Evolutionary conservation across 345 rosid genomes (phyloP).

Genomic region (Cochlearia excelsa): DNA sequence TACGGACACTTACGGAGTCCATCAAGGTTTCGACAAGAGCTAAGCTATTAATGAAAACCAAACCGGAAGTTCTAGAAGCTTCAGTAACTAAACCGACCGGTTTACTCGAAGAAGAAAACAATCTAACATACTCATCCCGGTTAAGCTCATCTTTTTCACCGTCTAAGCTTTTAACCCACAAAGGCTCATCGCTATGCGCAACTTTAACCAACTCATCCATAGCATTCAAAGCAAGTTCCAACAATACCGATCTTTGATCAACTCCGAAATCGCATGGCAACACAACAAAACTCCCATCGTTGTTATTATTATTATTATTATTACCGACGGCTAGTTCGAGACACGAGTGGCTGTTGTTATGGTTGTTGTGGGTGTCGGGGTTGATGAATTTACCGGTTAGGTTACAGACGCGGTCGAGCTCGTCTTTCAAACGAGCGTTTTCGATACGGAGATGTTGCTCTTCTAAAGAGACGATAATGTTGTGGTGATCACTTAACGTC

Average conservation of each 20-base stretch:
- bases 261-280: conserved; percentile 47
- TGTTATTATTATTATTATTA: conserved; percentile 30
- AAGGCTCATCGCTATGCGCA: conserved; percentile 47
- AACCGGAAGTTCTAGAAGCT: conserved; percentile 54
- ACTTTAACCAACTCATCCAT: conserved; percentile 68
- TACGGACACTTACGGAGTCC: conserved; percentile 52
- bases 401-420: conserved; percentile 80
- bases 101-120: conserved; percentile 45
- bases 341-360: conserved; percentile 45
- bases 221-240: conserved; percentile 72
- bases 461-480: conserved; percentile 50
- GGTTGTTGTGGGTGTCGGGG: conserved; percentile 53
- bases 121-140: conserved; percentile 57
- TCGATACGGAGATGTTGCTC: conserved; percentile 93
- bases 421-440: conserved; percentile 85
- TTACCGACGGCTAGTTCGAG: conserved; percentile 79
- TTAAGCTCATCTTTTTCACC: conserved; percentile 57
- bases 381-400: conserved; percentile 69
- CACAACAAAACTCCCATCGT: conserved; percentile 24
- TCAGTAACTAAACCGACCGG: conserved; percentile 45
- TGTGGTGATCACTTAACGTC: conserved; percentile 52
- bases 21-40: conserved; percentile 66
- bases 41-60: conserved; percentile 51
- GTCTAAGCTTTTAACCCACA: conserved; percentile 60
- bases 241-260: conserved; percentile 65